Percentiles rank a stretch among this genome's conserved stretches.
phyloP scores from a whole-genome alignment of 1,284 basidiomycete genomes.

The Cystobasidium pallidum region DNA sequence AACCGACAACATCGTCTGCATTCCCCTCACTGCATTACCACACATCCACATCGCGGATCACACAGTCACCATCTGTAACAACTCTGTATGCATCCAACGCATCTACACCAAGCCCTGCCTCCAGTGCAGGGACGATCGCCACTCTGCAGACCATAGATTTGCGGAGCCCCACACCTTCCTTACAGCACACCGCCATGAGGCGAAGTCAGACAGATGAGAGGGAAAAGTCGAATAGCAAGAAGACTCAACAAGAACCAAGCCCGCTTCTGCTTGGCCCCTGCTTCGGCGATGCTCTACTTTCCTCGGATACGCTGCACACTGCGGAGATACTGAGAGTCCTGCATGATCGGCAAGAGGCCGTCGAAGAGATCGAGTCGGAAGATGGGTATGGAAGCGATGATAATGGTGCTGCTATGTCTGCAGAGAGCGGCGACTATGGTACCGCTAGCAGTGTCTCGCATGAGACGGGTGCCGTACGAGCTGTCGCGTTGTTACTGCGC shows the following conservation, averaged over 20 bases:
- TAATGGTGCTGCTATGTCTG: background rate
- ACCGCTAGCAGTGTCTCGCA: conserved; percentile 8
- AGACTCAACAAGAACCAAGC: background rate
- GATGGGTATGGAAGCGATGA: conserved; percentile 38
- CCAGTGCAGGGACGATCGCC: background rate
- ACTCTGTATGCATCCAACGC: background rate
- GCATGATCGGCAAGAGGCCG: background rate
- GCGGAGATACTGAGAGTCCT: conserved; percentile 4
- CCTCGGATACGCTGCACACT: background rate
- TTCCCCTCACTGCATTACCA: background rate
- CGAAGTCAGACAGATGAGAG: background rate
- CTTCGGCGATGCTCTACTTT: background rate
- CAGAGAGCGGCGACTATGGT: conserved; percentile 21
- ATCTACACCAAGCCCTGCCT: background rate
- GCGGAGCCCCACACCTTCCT: background rate
- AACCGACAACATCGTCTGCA: background rate
- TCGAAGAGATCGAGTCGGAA: conserved; percentile 19
- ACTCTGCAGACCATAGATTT: conserved; percentile 6
- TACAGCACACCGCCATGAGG: no score
- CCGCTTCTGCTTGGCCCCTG: background rate
- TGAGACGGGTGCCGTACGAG: background rate
- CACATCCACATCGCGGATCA: background rate
- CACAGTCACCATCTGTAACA: background rate
- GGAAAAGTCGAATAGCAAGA: background rate
- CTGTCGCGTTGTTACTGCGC: background rate